Percentiles rank a stretch among this genome's conserved stretches.
Evolutionary conservation across 2,329 filamentous ascomycete species (phyloP).

Genomic region (Aspergillus ruber): DNA sequence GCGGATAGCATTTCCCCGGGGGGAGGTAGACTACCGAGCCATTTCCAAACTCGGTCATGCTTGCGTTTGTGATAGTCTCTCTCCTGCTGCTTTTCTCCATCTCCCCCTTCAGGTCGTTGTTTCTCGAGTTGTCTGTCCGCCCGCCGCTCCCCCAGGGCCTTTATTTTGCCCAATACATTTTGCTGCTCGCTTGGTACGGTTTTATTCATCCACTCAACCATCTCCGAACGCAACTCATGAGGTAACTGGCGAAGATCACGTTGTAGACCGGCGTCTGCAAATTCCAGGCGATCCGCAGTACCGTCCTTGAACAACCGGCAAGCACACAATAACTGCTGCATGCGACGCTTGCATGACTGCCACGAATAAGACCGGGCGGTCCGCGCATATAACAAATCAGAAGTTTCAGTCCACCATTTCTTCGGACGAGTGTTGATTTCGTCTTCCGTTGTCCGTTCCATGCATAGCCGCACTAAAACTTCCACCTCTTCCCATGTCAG

Average conservation of each 20-base stretch:
- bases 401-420: constrained; percentile 17
- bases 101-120: not conserved
- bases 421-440: constrained; percentile 11
- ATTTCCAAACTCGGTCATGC: constrained; percentile 6
- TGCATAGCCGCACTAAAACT: constrained; percentile 13
- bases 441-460: constrained; percentile 8
- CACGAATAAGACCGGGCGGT: constrained; percentile 22
- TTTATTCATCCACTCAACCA: too few relatives aligned
- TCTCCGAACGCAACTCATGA: too few relatives aligned
- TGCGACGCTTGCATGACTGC: constrained; percentile 22
- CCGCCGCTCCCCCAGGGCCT: too few relatives aligned
- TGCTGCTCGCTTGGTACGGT: too few relatives aligned
- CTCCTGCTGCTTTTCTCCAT: not conserved
- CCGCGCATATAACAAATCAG: constrained; percentile 7
- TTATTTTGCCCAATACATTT: too few relatives aligned
- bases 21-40: constrained; percentile 7
- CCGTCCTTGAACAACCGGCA: not conserved
- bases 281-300: too few relatives aligned
- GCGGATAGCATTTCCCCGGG: constrained; percentile 6
- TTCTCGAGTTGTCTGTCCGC: not conserved
- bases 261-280: not conserved
- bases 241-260: too few relatives aligned
- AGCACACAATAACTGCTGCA: constrained; percentile 2
- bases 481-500: constrained; percentile 12
- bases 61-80: constrained; percentile 2